Percentiles rank a stretch among this genome's conserved stretches.
These are phyloP conservation scores for Colletotrichum sojae DNA, from an alignment of 2,329 filamentous ascomycete genomes.

Conservation along the genomic window DNA sequence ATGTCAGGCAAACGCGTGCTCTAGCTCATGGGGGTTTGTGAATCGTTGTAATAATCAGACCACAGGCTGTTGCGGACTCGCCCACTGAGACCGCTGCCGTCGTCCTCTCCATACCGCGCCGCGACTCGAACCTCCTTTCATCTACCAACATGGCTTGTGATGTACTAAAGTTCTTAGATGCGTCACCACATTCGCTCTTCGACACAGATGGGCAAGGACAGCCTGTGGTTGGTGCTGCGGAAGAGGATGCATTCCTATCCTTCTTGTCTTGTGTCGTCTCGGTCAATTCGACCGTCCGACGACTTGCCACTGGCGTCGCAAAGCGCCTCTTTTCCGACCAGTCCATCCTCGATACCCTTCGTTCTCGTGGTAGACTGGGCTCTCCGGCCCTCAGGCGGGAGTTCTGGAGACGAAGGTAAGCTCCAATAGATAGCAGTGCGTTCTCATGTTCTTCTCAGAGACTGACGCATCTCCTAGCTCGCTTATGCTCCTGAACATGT, in stretches of 20 bases:
- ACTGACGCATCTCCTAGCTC: slow-evolving; percentile 53
- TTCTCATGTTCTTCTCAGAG: not conserved
- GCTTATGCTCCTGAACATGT: slow-evolving; percentile 61
- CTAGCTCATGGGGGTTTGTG: too few relatives aligned
- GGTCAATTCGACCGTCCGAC: slow-evolving; percentile 63
- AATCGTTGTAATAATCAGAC: slow-evolving; percentile 17
- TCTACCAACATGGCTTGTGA: slow-evolving; percentile 62
- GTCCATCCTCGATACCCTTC: slow-evolving; percentile 53
- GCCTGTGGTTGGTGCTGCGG: slow-evolving; percentile 1
- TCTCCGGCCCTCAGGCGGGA: slow-evolving; percentile 57
- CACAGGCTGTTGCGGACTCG: slow-evolving; percentile 55
- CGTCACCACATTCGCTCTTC: slow-evolving; percentile 64
- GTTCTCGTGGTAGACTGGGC: slow-evolving; percentile 53
- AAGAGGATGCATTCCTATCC: slow-evolving; percentile 62
- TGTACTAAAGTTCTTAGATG: slow-evolving; percentile 71
- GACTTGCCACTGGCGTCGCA: slow-evolving; percentile 62
- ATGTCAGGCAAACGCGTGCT: slow-evolving; percentile 38
- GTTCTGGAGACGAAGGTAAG: slow-evolving; percentile 68
- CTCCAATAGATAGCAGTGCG: not conserved
- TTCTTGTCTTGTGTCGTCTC: slow-evolving; percentile 70
- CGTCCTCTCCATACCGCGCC: slow-evolving; percentile 54
- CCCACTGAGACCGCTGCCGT: slow-evolving; percentile 51
- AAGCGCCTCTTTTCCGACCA: slow-evolving; percentile 62
- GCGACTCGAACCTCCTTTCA: slow-evolving; percentile 54
- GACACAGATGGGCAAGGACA: slow-evolving; percentile 46